Evolutionary conservation across 108 stramenopile genomes (phyloP).

Genomic region (Ochromonas danica): DNA sequence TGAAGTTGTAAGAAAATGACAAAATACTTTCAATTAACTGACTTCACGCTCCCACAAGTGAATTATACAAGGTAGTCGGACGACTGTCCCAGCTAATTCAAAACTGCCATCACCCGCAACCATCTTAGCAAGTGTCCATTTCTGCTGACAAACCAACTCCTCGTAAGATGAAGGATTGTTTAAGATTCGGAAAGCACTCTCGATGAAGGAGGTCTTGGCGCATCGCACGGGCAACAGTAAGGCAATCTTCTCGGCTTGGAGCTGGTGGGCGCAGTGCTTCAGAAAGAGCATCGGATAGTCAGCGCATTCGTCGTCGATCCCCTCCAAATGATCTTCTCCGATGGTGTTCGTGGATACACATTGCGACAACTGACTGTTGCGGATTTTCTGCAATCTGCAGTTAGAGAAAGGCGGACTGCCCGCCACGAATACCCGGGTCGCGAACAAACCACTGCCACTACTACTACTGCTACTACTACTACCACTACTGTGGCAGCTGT

Average conservation of each 20-base stretch:
- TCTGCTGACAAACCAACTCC: neutral
- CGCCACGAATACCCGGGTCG: neutral
- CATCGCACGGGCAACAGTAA: neutral
- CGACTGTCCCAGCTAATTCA: neutral
- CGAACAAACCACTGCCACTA: too few relatives aligned
- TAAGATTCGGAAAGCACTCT: neutral
- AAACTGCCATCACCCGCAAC: neutral
- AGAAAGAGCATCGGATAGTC: constrained; percentile 1
- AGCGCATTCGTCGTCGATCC: neutral
- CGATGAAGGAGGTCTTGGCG: neutral
- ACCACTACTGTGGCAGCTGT: neutral
- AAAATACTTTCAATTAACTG: too few relatives aligned
- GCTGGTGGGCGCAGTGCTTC: neutral
- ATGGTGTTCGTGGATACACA: neutral
- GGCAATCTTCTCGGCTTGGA: neutral
- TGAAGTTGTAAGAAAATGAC: too few relatives aligned
- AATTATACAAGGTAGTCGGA: neutral
- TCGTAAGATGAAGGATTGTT: neutral
- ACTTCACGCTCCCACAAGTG: neutral
- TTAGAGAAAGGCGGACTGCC: neutral
- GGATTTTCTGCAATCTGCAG: neutral
- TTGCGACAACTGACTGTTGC: neutral
- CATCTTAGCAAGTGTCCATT: neutral
- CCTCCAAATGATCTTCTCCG: neutral
- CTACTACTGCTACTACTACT: too few relatives aligned